Percentiles rank a stretch among this genome's conserved stretches.
Evolutionary conservation across 169 alveolate species (phyloP).

Genomic region (Plasmodium cynomolgi): DNA sequence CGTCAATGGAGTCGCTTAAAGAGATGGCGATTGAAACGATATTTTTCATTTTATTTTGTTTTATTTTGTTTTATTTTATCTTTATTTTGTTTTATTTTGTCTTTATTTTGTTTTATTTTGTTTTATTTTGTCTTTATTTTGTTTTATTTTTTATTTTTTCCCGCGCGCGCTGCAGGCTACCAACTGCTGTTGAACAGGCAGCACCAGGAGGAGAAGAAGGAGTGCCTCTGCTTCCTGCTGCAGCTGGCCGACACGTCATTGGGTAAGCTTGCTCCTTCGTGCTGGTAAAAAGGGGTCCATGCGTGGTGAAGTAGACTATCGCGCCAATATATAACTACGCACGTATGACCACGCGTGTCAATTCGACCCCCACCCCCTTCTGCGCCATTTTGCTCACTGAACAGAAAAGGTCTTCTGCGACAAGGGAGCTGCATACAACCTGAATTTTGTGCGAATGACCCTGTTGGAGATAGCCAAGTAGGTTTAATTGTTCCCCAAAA

Average conservation of each 20-base stretch:
- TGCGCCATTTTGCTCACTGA: not conserved
- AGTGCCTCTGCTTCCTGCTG: conserved; percentile 41
- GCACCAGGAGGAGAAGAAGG: conserved; percentile 44
- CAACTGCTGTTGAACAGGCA: conserved; percentile 42
- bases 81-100: too few species aligned
- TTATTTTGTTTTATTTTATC: too few species aligned
- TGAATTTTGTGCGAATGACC: conserved; percentile 40
- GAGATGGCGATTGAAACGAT: not conserved
- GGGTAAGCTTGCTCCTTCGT: not conserved
- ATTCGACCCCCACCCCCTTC: not conserved
- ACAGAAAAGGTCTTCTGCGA: conserved; percentile 50
- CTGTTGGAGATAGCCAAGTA: conserved; percentile 73
- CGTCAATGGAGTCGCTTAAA: not conserved
- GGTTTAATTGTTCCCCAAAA: not conserved
- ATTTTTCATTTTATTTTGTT: too few species aligned
- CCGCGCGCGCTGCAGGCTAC: conserved; percentile 9
- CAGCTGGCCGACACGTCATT: conserved; percentile 60
- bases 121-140: too few species aligned
- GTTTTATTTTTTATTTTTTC: not conserved
- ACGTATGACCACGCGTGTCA: not conserved
- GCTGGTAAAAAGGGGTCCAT: not conserved
- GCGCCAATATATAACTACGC: not conserved
- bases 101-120: not conserved
- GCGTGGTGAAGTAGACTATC: not conserved
- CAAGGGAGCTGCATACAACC: conserved; percentile 5